Percentiles rank a stretch among this genome's conserved stretches.
These are phyloP conservation scores for Raffaelea ambrosiae DNA, from an alignment of 2,329 filamentous ascomycete genomes.

Conservation along the genomic window DNA sequence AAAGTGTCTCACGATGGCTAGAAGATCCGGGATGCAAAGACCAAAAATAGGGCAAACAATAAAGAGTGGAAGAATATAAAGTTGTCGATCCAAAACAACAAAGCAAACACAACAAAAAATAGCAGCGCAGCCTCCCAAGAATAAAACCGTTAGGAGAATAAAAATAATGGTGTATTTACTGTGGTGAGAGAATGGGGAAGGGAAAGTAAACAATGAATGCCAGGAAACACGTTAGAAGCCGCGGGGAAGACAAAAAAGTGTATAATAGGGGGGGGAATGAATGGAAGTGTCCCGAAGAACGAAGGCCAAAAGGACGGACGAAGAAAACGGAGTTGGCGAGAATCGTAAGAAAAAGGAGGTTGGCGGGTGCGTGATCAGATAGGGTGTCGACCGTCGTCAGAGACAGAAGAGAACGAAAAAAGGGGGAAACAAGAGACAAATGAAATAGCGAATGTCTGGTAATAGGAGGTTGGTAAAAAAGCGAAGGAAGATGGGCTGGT, in stretches of 20 bases:
- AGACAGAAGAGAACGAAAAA: neutral
- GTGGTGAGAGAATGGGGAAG: no score
- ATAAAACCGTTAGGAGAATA: no score
- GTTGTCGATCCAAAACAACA: constrained; percentile 9
- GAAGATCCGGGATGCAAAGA: neutral
- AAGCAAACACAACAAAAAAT: neutral
- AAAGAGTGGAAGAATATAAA: constrained; percentile 2
- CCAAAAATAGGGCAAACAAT: constrained; percentile 1
- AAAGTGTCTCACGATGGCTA: constrained; percentile 4
- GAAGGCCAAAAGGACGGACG: neutral
- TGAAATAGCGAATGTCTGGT: neutral
- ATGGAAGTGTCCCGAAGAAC: neutral
- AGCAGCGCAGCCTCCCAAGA: no score
- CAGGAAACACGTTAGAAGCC: no score
- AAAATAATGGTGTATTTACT: no score
- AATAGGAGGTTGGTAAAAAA: neutral
- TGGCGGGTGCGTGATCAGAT: neutral
- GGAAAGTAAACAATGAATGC: no score
- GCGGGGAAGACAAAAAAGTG: no score
- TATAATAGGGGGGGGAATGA: no score
- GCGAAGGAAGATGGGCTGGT: neutral
- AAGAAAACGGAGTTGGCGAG: neutral
- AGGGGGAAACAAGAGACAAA: neutral
- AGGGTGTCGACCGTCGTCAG: no score
- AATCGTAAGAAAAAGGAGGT: constrained; percentile 2